phyloP scores from a whole-genome alignment of 169 alveolate species.

The Eimeria tenella region DNA sequence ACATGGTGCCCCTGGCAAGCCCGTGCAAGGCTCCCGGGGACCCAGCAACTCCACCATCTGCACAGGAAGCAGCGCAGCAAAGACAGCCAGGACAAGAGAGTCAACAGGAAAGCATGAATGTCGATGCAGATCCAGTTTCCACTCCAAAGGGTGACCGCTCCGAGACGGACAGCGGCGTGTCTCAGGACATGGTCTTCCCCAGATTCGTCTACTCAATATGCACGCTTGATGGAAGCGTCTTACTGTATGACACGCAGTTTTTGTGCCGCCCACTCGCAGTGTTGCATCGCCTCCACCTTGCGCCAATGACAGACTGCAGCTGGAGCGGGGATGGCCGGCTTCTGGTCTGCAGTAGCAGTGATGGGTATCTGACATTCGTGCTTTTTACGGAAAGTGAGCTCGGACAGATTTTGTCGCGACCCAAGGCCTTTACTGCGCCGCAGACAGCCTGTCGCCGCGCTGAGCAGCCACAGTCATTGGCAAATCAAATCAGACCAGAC shows the following conservation, averaged over 20 bases:
- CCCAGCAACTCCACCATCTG: neutral
- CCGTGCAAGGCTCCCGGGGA: neutral
- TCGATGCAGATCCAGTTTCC: neutral
- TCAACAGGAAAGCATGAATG: neutral
- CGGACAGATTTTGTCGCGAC: conserved; percentile 82
- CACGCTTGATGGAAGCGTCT: conserved; percentile 91
- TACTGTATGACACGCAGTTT: conserved; percentile 91
- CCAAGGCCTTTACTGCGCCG: conserved; percentile 6
- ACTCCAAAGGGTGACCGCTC: conserved; percentile 16
- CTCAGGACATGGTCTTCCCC: conserved; percentile 86
- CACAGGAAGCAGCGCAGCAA: neutral
- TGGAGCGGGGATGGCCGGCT: conserved; percentile 95
- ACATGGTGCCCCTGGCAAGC: neutral
- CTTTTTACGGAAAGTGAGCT: conserved; percentile 91
- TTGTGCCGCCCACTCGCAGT: conserved; percentile 92
- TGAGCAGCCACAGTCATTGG: neutral
- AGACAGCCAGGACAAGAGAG: neutral
- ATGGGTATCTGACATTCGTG: conserved; percentile 94
- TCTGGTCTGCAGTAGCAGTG: conserved; percentile 94
- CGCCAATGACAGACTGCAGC: conserved; percentile 94
- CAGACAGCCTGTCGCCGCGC: neutral
- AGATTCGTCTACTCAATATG: conserved; percentile 90
- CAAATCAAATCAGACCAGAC: too few species aligned
- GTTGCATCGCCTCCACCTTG: conserved; percentile 94
- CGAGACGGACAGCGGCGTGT: conserved; percentile 80